Evolutionary conservation across 2,329 filamentous ascomycete genomes (phyloP).

Genomic region (Cladophialophora carrionii): DNA sequence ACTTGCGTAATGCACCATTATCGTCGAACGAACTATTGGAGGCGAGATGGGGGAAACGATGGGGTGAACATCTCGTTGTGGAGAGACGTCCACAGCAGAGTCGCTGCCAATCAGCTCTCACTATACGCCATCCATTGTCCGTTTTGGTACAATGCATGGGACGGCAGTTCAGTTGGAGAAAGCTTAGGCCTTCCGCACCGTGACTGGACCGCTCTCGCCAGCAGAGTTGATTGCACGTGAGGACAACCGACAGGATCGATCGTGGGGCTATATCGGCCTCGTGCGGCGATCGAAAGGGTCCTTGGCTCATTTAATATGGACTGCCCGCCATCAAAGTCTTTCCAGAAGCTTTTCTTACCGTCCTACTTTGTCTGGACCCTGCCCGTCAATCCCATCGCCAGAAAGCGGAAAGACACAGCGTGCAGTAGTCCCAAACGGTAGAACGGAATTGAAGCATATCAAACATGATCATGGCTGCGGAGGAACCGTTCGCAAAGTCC

Average conservation of each 20-base stretch:
- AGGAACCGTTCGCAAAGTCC: constrained; percentile 44
- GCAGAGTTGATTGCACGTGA: constrained; percentile 10
- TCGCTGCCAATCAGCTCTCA: constrained; percentile 19
- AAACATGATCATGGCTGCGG: constrained; percentile 22
- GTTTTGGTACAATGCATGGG: constrained; percentile 31
- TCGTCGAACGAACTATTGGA: constrained; percentile 3
- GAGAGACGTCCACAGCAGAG: constrained; percentile 20
- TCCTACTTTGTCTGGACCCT: not conserved
- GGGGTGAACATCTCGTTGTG: constrained; percentile 20
- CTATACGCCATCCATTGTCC: constrained; percentile 29
- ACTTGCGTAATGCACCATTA: not conserved
- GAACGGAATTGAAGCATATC: not conserved
- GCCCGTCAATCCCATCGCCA: not conserved
- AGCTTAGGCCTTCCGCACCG: constrained; percentile 9
- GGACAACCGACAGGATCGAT: constrained; percentile 4
- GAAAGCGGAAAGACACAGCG: not conserved
- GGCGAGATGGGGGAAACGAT: constrained; percentile 9
- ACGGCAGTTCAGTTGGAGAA: constrained; percentile 33
- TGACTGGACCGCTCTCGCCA: constrained; percentile 10
- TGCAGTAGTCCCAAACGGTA: not conserved
- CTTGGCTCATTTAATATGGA: constrained; percentile 6
- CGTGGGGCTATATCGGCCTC: constrained; percentile 24
- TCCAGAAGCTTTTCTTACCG: constrained; percentile 5
- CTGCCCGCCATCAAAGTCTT: constrained; percentile 2
- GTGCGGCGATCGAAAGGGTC: constrained; percentile 12